Conservation (phyloP, 306 rosid species). For the Vigna mungo region DNA sequence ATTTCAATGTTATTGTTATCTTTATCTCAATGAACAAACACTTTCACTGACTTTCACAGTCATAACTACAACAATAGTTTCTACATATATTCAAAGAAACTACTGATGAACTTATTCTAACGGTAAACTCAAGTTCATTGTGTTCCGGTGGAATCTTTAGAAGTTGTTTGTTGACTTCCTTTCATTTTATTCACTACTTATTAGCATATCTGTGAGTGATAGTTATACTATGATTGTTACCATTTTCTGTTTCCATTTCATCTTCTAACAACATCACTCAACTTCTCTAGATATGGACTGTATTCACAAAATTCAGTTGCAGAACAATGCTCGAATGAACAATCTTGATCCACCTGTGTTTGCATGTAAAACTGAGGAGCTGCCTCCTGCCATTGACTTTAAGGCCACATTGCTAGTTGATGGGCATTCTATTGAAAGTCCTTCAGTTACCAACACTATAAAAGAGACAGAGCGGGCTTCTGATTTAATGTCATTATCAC, state of each 20-base stretch:
- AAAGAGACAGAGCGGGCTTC: conserved; percentile 52
- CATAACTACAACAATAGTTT: neutral
- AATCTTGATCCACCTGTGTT: conserved; percentile 42
- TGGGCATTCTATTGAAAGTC: conserved; percentile 43
- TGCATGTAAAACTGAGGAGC: conserved; percentile 17
- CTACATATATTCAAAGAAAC: neutral
- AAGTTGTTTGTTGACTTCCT: neutral
- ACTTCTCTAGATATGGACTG: conserved; percentile 34
- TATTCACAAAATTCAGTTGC: conserved; percentile 42
- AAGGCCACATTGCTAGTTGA: conserved; percentile 45
- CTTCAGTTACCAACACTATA: conserved; percentile 19
- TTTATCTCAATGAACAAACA: neutral
- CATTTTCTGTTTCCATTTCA: neutral
- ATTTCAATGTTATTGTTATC: too few species aligned
- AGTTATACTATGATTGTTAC: neutral
- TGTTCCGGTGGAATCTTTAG: neutral
- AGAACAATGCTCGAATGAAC: conserved; percentile 40
- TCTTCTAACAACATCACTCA: neutral
- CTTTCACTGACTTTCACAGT: neutral
- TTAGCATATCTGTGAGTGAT: neutral
- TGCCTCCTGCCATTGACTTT: conserved; percentile 24
- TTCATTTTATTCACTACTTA: neutral
- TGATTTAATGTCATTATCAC: conserved; percentile 47
- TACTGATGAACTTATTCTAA: neutral
- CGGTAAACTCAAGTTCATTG: neutral